A percentile compares a stretch with the other conserved stretches of the same genome.
phyloP scores from a whole-genome alignment of 306 rosid species.

The Quercus berberidifolia region DNA sequence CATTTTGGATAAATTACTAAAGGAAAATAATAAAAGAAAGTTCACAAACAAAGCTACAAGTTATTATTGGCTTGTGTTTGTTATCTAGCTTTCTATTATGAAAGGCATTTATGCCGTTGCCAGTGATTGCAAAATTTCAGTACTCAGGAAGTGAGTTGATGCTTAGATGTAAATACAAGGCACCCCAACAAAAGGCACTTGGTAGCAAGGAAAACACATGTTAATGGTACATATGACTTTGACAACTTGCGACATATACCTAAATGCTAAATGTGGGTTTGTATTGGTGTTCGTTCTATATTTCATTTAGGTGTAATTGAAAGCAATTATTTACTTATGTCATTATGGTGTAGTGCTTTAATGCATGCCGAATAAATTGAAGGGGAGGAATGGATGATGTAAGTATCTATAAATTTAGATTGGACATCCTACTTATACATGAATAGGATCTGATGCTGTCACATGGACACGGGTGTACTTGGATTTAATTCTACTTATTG shows the following conservation, averaged over 20 bases:
- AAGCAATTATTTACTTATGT: neutral
- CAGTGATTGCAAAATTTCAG: too few relatives aligned
- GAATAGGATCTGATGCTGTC: neutral
- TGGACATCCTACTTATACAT: neutral
- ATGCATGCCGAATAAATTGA: neutral
- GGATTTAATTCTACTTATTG: too few relatives aligned
- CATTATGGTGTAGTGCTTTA: neutral
- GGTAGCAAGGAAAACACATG: too few relatives aligned
- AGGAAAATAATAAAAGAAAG: neutral
- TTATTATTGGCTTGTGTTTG: too few relatives aligned
- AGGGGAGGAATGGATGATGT: neutral
- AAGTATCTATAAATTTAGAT: neutral
- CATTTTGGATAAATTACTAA: neutral
- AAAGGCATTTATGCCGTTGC: too few relatives aligned
- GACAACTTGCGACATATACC: neutral
- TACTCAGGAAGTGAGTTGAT: too few relatives aligned
- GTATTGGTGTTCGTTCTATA: neutral
- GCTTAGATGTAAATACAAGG: too few relatives aligned
- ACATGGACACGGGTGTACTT: neutral
- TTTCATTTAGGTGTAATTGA: neutral
- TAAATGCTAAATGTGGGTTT: neutral
- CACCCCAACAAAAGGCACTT: too few relatives aligned
- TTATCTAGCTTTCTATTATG: too few relatives aligned
- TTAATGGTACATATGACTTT: too few relatives aligned
- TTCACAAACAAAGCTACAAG: too few relatives aligned